These are phyloP conservation scores for Hypoxylon sp. DNA, from an alignment of 2,329 filamentous ascomycete species.

Conservation along the genomic window DNA sequence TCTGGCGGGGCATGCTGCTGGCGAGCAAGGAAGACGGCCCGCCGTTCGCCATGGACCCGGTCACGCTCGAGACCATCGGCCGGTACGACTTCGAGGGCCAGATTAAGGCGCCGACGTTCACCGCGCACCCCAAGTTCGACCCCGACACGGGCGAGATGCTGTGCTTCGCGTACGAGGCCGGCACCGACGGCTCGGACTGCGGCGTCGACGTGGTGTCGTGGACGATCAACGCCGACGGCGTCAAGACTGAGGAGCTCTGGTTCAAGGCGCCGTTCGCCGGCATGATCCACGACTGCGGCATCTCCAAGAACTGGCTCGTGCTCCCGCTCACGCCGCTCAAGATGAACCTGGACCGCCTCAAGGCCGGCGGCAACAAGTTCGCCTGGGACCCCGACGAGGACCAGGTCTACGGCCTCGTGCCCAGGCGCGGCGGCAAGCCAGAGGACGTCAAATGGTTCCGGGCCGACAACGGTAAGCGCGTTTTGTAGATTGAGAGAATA, in stretches of 20 bases:
- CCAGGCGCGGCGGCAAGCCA: conserved; percentile 60
- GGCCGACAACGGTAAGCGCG: conserved; percentile 62
- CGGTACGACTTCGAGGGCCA: conserved; percentile 65
- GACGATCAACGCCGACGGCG: conserved; percentile 58
- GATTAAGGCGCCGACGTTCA: conserved; percentile 60
- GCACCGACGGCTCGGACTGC: conserved; percentile 57
- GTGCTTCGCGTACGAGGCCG: conserved; percentile 63
- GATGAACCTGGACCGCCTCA: conserved; percentile 57
- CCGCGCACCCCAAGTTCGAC: conserved; percentile 65
- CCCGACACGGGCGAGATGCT: conserved; percentile 64
- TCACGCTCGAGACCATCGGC: conserved; percentile 62
- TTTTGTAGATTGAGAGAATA: no score
- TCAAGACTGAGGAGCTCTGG: conserved; percentile 60
- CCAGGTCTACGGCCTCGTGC: conserved; percentile 66
- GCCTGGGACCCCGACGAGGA: conserved; percentile 66
- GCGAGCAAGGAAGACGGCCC: conserved; percentile 67
- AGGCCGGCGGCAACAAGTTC: conserved; percentile 62
- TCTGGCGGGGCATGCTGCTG: conserved; percentile 66
- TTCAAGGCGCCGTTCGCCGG: conserved; percentile 63
- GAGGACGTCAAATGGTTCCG: conserved; percentile 66
- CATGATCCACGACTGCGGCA: conserved; percentile 64
- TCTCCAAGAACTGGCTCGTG: conserved; percentile 61
- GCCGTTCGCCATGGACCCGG: conserved; percentile 63
- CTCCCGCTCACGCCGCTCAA: conserved; percentile 62
- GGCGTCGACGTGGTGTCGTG: conserved; percentile 59